A percentile compares a stretch with the other conserved stretches of the same genome.
phyloP scores from a whole-genome alignment of 2,329 filamentous ascomycete species.

The Penicillium sp. region DNA sequence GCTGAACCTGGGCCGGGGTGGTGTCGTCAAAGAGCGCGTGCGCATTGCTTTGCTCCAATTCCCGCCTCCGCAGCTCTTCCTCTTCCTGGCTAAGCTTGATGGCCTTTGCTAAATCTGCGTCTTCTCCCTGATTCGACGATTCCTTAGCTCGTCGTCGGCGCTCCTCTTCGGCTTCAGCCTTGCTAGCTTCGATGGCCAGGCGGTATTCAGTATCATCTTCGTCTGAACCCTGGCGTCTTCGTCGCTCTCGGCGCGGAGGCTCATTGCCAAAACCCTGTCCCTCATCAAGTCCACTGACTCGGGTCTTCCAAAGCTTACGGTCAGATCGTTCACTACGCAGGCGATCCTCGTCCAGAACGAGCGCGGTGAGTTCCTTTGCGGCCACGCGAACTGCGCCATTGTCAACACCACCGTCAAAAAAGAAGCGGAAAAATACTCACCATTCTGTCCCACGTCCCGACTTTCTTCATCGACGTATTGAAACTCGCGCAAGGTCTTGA shows the following conservation, averaged over 20 bases:
- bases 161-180: slow-evolving; percentile 91
- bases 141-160: slow-evolving; percentile 65
- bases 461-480: slow-evolving; percentile 96
- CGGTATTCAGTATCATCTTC: slow-evolving; percentile 83
- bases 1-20: slow-evolving; percentile 68
- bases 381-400: slow-evolving; percentile 75
- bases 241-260: slow-evolving; percentile 45
- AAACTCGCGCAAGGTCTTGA: slow-evolving; percentile 97
- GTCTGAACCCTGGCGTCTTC: slow-evolving; percentile 63
- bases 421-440: slow-evolving; percentile 53
- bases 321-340: slow-evolving; percentile 86
- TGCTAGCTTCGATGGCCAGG: slow-evolving; percentile 91
- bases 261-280: slow-evolving; percentile 48
- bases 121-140: slow-evolving; percentile 65
- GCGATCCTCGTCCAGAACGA: slow-evolving; percentile 92
- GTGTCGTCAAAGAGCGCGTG: slow-evolving; percentile 85
- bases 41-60: slow-evolving; percentile 83
- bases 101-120: slow-evolving; percentile 90
- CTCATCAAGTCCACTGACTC: slow-evolving; percentile 90
- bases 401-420: neutral
- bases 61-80: slow-evolving; percentile 74
- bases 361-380: slow-evolving; percentile 89
- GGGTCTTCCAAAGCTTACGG: slow-evolving; percentile 93
- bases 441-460: slow-evolving; percentile 92
- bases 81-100: slow-evolving; percentile 96